Evolutionary conservation across 1,284 basidiomycete species (phyloP).

Genomic region (Athelia sp.): DNA sequence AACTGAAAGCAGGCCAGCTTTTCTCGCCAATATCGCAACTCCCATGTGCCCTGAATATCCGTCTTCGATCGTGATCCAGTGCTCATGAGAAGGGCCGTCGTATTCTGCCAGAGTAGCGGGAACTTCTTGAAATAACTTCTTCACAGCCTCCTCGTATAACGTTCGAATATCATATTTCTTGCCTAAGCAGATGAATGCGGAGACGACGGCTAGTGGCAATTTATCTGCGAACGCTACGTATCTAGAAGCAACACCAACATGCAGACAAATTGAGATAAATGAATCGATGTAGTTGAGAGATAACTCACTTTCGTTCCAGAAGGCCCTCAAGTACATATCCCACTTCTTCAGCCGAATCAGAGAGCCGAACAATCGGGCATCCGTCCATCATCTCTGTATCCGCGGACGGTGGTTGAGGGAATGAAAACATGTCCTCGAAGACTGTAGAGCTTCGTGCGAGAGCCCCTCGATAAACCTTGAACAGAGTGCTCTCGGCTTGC

Average conservation of each 20-base stretch:
- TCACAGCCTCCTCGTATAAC: too few relatives aligned
- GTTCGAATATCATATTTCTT: background rate
- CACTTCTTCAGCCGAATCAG: background rate
- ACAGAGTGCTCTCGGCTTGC: background rate
- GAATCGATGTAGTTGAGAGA: too few relatives aligned
- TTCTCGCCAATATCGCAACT: too few relatives aligned
- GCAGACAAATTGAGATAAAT: background rate
- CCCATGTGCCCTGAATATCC: too few relatives aligned
- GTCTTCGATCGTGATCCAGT: too few relatives aligned
- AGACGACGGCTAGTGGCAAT: background rate
- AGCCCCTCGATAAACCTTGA: background rate
- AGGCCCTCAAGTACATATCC: background rate
- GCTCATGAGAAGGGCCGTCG: too few relatives aligned
- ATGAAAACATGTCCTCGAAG: constrained; percentile 2
- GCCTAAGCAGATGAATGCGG: background rate
- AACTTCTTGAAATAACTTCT: too few relatives aligned
- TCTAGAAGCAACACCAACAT: background rate
- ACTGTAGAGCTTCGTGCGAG: constrained; percentile 1
- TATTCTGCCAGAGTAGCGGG: too few relatives aligned
- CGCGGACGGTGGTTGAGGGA: background rate
- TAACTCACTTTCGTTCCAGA: background rate
- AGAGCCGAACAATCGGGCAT: background rate
- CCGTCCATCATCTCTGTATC: background rate
- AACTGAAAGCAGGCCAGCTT: too few relatives aligned
- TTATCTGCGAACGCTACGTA: background rate